Evolutionary conservation across 257 asterid species (phyloP), one percentile per base, ranked within the genome.

Genomic region (Henckelia pumila): DNA sequence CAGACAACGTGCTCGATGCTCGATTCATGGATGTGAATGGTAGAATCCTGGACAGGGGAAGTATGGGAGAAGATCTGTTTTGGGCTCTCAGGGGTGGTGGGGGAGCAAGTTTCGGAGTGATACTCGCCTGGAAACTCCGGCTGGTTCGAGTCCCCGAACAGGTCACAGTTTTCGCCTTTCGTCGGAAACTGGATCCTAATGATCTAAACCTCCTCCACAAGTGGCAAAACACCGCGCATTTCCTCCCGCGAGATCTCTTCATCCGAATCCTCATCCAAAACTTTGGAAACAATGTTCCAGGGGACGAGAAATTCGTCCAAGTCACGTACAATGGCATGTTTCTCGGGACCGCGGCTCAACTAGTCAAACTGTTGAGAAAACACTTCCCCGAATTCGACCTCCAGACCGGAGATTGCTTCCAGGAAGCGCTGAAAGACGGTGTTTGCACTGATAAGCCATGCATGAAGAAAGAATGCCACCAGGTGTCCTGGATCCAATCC

Each of bases 71-170:
- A 61, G 66, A 32, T 32, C 29, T 61, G 2, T 61, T 61, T 16
- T 61, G 53, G 66, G 66, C 52, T 8, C 53, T 30, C 3, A 19
- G 28, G 52, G 66, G 68, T 5, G 68, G 68, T 0, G 68, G 68
- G 16, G 65, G 72, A 35, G 57, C 72, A 35, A 57, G 57, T 58
- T 68, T 68, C 24, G 72, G 65, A 6, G 56, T 63, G 21, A 63
- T 71, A 52, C 75, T 71, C 26, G 64, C 70, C 13, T 71, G 75
- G 75, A 71, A 71, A 55, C 57, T 71, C 56, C 53, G 32, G 23
- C 47, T 71, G 28, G 70, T 63, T 23, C 63, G 24, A 7, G 75
- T 71, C n/a, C 75, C 70, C 0, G 32, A 71, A 22, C 59, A 61
- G 49, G 40, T 63, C 6, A 60, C 68, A 47, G 62, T 32, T 23